Conservation (phyloP, 306 rosid genomes). For the Prunus davidiana region DNA sequence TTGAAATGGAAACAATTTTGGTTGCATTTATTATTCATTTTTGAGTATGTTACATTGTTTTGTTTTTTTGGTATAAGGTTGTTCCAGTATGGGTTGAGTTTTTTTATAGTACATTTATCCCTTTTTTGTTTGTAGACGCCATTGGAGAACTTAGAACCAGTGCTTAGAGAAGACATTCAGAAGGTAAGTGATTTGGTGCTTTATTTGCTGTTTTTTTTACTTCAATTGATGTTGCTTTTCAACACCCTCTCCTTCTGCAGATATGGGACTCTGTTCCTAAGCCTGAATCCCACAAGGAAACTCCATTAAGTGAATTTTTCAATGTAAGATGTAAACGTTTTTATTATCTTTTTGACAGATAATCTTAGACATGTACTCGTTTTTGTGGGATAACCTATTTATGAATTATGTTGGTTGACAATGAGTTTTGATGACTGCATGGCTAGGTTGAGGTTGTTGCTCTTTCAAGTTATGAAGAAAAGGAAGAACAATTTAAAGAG, state of each 20-base stretch:
- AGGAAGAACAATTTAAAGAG: slow-evolving; percentile 91
- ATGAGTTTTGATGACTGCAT: slow-evolving; percentile 37
- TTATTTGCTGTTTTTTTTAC: slow-evolving; percentile 13
- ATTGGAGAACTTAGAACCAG: slow-evolving; percentile 95
- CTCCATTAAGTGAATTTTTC: slow-evolving; percentile 95
- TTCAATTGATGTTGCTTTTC: slow-evolving; percentile 16
- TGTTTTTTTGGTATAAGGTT: slow-evolving; percentile 1
- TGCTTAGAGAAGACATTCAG: slow-evolving; percentile 95
- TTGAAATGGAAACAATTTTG: neutral
- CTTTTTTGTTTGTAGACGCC: slow-evolving; percentile 65
- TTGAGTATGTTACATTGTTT: slow-evolving; percentile 6
- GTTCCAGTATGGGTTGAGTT: slow-evolving; percentile 7
- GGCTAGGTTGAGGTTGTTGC: slow-evolving; percentile 95
- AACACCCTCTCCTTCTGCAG: slow-evolving; percentile 33
- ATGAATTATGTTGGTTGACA: neutral
- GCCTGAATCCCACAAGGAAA: slow-evolving; percentile 81
- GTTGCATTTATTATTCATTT: slow-evolving; percentile 3
- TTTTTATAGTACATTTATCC: slow-evolving; percentile 25
- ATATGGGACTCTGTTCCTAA: slow-evolving; percentile 99
- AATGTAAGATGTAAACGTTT: slow-evolving; percentile 45
- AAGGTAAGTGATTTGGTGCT: slow-evolving; percentile 49
- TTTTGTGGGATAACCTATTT: neutral
- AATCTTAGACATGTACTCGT: neutral
- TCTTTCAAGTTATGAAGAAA: slow-evolving; percentile 95
- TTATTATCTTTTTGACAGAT: slow-evolving; percentile 2